phyloP scores from a whole-genome alignment of 1,284 basidiomycete species.

The Malassezia pachydermatis region DNA sequence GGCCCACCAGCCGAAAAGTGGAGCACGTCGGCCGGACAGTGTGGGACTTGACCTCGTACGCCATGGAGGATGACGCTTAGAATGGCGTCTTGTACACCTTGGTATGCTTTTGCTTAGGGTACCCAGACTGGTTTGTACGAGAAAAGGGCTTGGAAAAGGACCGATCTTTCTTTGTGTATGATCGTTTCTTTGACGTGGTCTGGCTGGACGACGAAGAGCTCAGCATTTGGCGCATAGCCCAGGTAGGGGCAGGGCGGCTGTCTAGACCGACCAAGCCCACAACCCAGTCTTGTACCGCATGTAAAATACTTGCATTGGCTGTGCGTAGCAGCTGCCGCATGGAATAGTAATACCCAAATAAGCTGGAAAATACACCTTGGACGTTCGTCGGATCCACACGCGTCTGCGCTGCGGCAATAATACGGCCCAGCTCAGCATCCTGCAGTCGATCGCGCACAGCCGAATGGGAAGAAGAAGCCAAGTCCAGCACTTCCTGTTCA shows the following conservation, averaged over 20 bases:
- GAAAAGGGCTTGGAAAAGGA: not conserved
- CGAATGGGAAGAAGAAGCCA: no score
- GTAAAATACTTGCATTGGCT: slow-evolving; percentile 1
- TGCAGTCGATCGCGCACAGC: no score
- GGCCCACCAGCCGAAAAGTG: slow-evolving; percentile 28
- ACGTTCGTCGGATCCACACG: slow-evolving; percentile 4
- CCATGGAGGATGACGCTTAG: slow-evolving; percentile 1
- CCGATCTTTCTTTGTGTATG: no score
- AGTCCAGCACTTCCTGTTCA: not conserved
- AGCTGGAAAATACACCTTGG: slow-evolving; percentile 8
- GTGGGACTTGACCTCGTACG: slow-evolving; percentile 28
- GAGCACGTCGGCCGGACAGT: slow-evolving; percentile 39
- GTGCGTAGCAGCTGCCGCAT: slow-evolving; percentile 1
- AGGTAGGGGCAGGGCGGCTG: not conserved
- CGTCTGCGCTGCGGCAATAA: no score
- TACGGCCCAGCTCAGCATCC: not conserved
- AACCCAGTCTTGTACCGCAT: not conserved
- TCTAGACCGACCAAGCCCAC: not conserved
- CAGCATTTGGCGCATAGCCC: slow-evolving; percentile 1
- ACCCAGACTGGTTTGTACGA: not conserved
- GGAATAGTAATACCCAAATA: slow-evolving; percentile 32
- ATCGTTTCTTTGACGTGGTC: not conserved
- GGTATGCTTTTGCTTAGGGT: not conserved
- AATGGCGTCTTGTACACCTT: not conserved
- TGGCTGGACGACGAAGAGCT: not conserved